Conservation (phyloP, 441 rosid species). For the Manihot esculenta region DNA sequence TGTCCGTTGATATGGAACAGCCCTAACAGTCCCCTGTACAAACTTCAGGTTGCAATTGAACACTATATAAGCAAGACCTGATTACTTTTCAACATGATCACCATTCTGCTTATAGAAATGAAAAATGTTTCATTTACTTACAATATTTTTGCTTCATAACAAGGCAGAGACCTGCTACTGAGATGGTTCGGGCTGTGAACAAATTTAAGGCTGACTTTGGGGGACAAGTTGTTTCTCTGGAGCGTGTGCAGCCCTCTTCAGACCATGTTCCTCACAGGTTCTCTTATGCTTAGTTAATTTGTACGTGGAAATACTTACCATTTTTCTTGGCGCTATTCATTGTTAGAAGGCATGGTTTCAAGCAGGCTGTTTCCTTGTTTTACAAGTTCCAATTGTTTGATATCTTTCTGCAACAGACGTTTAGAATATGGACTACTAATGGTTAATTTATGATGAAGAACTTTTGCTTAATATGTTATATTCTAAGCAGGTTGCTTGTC, state of each 20-base stretch:
- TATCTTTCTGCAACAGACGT: background rate
- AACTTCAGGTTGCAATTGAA: background rate
- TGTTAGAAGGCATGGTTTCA: background rate
- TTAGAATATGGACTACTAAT: background rate
- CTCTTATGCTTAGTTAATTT: background rate
- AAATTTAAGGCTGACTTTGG: constrained; percentile 95
- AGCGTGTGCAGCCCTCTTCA: constrained; percentile 92
- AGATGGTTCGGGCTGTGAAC: constrained; percentile 88
- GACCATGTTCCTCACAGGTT: constrained; percentile 97
- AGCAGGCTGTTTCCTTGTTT: background rate
- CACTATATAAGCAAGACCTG: background rate
- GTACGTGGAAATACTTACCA: background rate
- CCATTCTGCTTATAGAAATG: background rate
- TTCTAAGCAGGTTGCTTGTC: background rate
- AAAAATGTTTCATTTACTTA: background rate
- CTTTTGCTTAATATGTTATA: background rate
- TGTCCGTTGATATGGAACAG: background rate
- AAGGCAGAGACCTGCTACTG: constrained; percentile 75
- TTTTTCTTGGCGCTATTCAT: background rate
- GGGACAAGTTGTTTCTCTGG: constrained; percentile 81
- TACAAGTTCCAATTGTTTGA: background rate
- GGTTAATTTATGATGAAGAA: background rate
- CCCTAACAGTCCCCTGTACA: background rate
- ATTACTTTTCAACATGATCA: background rate
- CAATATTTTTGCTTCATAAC: constrained; percentile 5